phyloP scores from a whole-genome alignment of 768 basidiomycete species.

The Megacollybia marginata region DNA sequence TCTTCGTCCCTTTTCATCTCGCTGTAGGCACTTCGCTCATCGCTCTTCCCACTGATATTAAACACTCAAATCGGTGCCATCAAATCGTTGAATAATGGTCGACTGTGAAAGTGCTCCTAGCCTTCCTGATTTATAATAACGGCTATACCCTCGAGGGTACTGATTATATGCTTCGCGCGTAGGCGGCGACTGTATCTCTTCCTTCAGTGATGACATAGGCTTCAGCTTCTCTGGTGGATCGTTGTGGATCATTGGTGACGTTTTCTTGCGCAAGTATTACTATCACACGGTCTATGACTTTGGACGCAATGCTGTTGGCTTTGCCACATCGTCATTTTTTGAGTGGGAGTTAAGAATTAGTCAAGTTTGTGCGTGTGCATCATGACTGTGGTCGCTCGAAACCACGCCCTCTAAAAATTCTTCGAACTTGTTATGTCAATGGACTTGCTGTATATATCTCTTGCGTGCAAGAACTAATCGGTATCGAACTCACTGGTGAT shows the following conservation, averaged over 20 bases:
- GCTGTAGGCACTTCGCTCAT: constrained; percentile 82
- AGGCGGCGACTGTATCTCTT: constrained; percentile 89
- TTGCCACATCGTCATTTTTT: constrained; percentile 31
- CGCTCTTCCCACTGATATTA: constrained; percentile 82
- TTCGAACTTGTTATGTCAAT: too few relatives aligned
- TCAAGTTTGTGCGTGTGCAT: too few relatives aligned
- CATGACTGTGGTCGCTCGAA: too few relatives aligned
- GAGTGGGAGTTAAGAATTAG: too few relatives aligned
- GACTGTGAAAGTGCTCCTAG: constrained; percentile 80
- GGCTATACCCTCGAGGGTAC: constrained; percentile 70
- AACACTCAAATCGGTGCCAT: constrained; percentile 92
- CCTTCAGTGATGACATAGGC: constrained; percentile 90
- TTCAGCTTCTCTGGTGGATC: constrained; percentile 72
- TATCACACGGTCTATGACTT: constrained; percentile 91
- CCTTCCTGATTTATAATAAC: constrained; percentile 80
- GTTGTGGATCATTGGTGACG: constrained; percentile 92
- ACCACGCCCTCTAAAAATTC: too few relatives aligned
- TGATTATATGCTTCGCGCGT: constrained; percentile 87
- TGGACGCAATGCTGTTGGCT: constrained; percentile 73
- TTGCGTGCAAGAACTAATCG: too few relatives aligned
- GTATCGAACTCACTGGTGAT: too few relatives aligned
- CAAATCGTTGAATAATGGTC: constrained; percentile 88
- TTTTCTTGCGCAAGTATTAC: constrained; percentile 88
- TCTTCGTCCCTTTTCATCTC: neutral
- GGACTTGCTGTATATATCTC: too few relatives aligned